phyloP scores from a whole-genome alignment of 495 filamentous ascomycete species.

The Wilcoxina mikolae region DNA sequence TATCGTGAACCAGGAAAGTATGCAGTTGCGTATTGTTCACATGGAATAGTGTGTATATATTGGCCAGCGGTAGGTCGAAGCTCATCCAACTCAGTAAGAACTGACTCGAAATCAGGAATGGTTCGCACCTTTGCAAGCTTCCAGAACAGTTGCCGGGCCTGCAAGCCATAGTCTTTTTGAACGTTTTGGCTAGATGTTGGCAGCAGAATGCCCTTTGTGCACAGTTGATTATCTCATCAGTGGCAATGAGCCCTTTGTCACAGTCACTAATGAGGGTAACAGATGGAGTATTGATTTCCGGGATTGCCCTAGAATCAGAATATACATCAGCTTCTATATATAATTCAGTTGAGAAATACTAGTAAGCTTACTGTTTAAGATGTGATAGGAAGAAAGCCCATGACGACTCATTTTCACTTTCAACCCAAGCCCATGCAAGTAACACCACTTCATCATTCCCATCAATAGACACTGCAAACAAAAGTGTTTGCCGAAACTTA shows the following conservation, averaged over 20 bases:
- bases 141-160: background rate
- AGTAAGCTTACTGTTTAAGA: background rate
- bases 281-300: background rate
- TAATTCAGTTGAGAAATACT: too few relatives aligned
- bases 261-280: conserved; percentile 7
- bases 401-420: background rate
- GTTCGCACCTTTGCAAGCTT: background rate
- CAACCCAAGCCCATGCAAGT: background rate
- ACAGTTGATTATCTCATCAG: conserved; percentile 1
- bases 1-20: background rate
- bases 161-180: background rate
- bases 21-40: background rate
- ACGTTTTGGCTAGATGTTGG: conserved; percentile 10
- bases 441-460: background rate
- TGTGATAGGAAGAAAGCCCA: background rate
- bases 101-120: background rate
- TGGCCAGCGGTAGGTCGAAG: background rate
- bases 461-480: background rate
- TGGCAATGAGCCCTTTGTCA: conserved; percentile 5
- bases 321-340: too few relatives aligned
- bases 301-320: too few relatives aligned
- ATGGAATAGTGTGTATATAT: background rate
- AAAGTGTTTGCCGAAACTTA: background rate
- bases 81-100: background rate
- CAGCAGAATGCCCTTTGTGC: background rate